Conservation (phyloP, 140 eudicot genomes). For the Ambrosia hybrid region DNA sequence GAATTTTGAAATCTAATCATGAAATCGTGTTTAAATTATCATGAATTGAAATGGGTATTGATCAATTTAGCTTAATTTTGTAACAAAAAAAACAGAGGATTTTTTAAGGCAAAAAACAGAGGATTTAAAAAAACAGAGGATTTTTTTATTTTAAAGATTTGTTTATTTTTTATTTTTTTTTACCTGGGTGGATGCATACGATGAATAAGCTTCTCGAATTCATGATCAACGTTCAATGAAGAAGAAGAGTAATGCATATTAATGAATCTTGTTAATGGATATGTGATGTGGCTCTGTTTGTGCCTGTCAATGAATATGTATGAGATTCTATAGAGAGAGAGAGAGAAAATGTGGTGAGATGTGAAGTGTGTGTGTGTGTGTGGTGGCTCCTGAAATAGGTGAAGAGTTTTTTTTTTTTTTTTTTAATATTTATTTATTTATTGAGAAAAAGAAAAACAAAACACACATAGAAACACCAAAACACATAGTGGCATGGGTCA, state of each 20-base stretch:
- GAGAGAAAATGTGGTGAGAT: conserved; percentile 16
- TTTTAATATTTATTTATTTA: not conserved
- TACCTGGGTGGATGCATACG: conserved; percentile 90
- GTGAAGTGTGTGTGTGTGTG: not conserved
- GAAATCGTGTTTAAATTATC: too few relatives aligned
- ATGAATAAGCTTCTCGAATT: conserved; percentile 73
- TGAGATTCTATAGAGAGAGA: not conserved
- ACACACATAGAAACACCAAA: conserved; percentile 22
- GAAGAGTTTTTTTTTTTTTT: conserved; percentile 17
- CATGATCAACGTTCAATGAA: conserved; percentile 63
- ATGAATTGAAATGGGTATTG: too few relatives aligned
- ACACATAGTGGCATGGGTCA: conserved; percentile 12
- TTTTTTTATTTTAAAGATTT: not conserved
- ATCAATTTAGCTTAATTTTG: too few relatives aligned
- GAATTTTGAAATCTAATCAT: too few relatives aligned
- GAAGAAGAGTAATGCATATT: conserved; percentile 68
- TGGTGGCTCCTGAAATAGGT: conserved; percentile 33
- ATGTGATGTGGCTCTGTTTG: conserved; percentile 2
- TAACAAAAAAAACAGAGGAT: too few relatives aligned
- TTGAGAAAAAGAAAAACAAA: too few relatives aligned
- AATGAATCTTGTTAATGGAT: not conserved
- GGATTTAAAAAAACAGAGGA: too few relatives aligned
- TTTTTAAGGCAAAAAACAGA: not conserved
- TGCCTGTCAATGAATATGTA: conserved; percentile 12
- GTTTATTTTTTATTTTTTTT: not conserved